Conservation (phyloP, 1,284 basidiomycete genomes). For the Sporisorium iseilematis-ciliati region DNA sequence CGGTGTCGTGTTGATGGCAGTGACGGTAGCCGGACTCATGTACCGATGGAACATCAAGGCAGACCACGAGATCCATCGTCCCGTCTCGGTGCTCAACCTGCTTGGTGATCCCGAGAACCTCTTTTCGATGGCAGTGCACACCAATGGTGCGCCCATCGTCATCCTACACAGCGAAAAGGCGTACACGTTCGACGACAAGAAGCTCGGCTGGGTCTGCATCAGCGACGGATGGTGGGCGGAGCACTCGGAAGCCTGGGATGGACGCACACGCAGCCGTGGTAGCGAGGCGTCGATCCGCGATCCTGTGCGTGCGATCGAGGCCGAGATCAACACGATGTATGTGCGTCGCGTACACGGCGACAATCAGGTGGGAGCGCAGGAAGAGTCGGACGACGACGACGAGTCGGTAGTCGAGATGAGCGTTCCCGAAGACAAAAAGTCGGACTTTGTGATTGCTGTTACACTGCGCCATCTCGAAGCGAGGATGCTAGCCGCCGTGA, state of each 20-base stretch:
- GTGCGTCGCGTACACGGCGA: conserved; percentile 46
- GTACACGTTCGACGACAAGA: conserved; percentile 59
- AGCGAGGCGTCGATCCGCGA: conserved; percentile 49
- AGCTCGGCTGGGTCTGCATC: conserved; percentile 58
- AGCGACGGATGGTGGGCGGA: conserved; percentile 60
- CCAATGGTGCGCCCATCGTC: conserved; percentile 71
- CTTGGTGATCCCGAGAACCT: conserved; percentile 54
- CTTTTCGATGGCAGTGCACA: conserved; percentile 51
- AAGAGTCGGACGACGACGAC: conserved; percentile 40
- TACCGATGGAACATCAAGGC: conserved; percentile 60
- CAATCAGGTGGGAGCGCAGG: conserved; percentile 34
- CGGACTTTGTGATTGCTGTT: conserved; percentile 53
- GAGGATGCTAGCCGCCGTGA: conserved; percentile 59
- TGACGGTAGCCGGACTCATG: conserved; percentile 54
- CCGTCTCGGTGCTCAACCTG: conserved; percentile 52
- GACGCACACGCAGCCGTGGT: conserved; percentile 47
- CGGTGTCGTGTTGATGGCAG: conserved; percentile 53
- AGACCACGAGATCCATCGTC: conserved; percentile 49
- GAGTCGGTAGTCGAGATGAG: conserved; percentile 39
- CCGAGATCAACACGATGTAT: conserved; percentile 60
- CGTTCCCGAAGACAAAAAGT: conserved; percentile 47
- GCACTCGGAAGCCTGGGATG: conserved; percentile 63
- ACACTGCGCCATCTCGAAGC: conserved; percentile 65
- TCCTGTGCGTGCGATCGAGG: conserved; percentile 60
- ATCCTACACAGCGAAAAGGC: conserved; percentile 59